These are phyloP conservation scores for Sarocladium kiliense DNA, from an alignment of 2,329 filamentous ascomycete species.

Conservation along the genomic window DNA sequence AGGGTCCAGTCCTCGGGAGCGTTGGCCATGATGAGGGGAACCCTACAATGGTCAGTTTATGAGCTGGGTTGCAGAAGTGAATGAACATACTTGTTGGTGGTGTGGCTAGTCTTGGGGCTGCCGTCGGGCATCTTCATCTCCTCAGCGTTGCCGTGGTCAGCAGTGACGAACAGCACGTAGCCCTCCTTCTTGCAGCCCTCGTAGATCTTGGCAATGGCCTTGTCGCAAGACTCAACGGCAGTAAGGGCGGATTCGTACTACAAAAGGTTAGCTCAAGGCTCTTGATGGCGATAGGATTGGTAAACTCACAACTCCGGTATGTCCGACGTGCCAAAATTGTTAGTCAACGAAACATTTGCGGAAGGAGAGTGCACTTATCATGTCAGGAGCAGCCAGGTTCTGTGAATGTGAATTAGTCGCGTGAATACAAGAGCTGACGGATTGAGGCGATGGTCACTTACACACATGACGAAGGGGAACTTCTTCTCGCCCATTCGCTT, in stretches of 20 bases:
- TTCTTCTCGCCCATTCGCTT: slow-evolving; percentile 81
- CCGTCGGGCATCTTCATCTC: slow-evolving; percentile 97
- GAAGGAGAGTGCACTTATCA: slow-evolving; percentile 38
- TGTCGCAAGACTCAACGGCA: slow-evolving; percentile 81
- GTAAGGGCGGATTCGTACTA: slow-evolving; percentile 83
- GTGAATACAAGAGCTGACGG: neutral
- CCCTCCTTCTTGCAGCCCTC: slow-evolving; percentile 90
- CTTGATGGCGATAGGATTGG: no score
- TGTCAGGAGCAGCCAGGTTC: slow-evolving; percentile 98
- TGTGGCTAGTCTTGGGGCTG: slow-evolving; percentile 97
- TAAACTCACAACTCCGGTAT: slow-evolving; percentile 68
- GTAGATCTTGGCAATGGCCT: slow-evolving; percentile 87
- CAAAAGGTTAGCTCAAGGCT: neutral
- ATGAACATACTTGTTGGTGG: slow-evolving; percentile 66
- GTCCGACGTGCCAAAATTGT: slow-evolving; percentile 58
- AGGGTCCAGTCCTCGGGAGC: slow-evolving; percentile 85
- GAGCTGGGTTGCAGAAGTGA: neutral
- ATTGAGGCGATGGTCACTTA: slow-evolving; percentile 8
- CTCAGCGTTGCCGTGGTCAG: slow-evolving; percentile 97
- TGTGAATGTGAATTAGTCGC: slow-evolving; percentile 30
- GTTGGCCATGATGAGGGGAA: slow-evolving; percentile 97
- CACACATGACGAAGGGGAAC: slow-evolving; percentile 87
- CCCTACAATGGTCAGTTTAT: slow-evolving; percentile 31
- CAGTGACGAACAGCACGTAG: slow-evolving; percentile 91
- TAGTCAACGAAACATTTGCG: neutral